phyloP scores from a whole-genome alignment of 371 early-diverging fungal species.

The Syncephalastrum monosporum region DNA sequence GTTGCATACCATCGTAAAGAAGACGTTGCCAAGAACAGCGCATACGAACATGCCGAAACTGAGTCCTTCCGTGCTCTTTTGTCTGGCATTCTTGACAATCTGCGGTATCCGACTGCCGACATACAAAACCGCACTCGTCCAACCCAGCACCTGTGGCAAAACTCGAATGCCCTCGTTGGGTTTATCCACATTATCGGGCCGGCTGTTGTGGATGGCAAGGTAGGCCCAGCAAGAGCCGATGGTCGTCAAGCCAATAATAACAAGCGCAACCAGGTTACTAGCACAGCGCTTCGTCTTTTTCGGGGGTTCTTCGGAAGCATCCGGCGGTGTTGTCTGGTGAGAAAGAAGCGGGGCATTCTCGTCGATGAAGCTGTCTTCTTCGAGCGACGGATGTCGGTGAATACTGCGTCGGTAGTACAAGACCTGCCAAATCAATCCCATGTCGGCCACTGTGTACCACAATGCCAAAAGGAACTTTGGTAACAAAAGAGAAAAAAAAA shows the following conservation, averaged over 20 bases:
- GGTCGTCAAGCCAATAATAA: conserved; percentile 17
- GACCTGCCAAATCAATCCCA: conserved; percentile 54
- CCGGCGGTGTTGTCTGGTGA: neutral
- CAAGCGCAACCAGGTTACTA: conserved; percentile 14
- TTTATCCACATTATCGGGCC: no score
- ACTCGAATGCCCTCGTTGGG: conserved; percentile 11
- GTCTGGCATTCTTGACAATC: conserved; percentile 65
- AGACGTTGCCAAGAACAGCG: conserved; percentile 76
- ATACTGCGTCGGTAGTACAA: conserved; percentile 40
- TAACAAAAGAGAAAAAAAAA: neutral
- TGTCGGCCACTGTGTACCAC: conserved; percentile 53
- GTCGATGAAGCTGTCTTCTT: conserved; percentile 11
- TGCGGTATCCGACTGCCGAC: conserved; percentile 74
- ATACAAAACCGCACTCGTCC: conserved; percentile 52
- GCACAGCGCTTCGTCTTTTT: conserved; percentile 7
- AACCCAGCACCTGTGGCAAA: conserved; percentile 44
- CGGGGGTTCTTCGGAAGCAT: neutral
- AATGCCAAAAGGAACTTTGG: conserved; percentile 39
- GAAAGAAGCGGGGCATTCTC: conserved; percentile 6
- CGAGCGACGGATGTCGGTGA: conserved; percentile 3
- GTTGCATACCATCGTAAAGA: conserved; percentile 44
- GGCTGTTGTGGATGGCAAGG: conserved; percentile 6
- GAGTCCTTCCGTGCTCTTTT: conserved; percentile 73
- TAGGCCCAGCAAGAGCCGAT: conserved; percentile 26
- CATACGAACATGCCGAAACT: conserved; percentile 75